Evolutionary conservation across 805 yeast genomes (phyloP).

Genomic region (Wickerhamomyces chaumierensis): DNA sequence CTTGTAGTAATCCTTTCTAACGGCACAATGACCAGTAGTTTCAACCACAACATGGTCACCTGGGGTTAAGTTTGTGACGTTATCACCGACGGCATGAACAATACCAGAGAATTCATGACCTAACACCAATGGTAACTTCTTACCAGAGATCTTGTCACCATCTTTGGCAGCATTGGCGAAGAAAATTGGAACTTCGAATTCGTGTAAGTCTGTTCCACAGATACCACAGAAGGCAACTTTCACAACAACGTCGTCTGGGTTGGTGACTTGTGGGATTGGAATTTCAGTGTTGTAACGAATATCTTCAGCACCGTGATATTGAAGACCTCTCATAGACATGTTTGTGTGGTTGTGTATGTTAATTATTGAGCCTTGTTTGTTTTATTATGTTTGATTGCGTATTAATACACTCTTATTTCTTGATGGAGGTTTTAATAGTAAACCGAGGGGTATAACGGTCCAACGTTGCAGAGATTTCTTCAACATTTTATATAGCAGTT

Average conservation of each 20-base stretch:
- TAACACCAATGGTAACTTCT: conserved; percentile 41
- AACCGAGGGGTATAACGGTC: no score
- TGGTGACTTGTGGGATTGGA: conserved; percentile 24
- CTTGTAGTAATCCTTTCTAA: conserved; percentile 21
- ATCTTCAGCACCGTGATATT: conserved; percentile 28
- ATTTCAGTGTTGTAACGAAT: conserved; percentile 23
- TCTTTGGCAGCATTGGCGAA: conserved; percentile 37
- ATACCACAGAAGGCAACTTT: conserved; percentile 40
- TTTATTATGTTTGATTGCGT: no score
- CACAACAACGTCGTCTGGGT: conserved; percentile 31
- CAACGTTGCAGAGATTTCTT: no score
- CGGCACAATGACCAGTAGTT: conserved; percentile 34
- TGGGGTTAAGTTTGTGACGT: conserved; percentile 34
- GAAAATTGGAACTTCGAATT: conserved; percentile 50
- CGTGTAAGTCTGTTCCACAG: conserved; percentile 53
- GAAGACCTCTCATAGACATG: conserved; percentile 26
- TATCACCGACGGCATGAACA: conserved; percentile 39
- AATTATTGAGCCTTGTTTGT: not conserved
- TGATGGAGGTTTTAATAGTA: no score
- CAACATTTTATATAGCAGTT: no score
- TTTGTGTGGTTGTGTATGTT: not conserved
- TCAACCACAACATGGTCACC: conserved; percentile 52
- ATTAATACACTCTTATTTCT: no score
- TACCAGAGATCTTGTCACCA: conserved; percentile 19
- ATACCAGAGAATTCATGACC: conserved; percentile 56